Evolutionary conservation across 805 yeast genomes (phyloP).

Genomic region (Hanseniaspora occidentalis): DNA sequence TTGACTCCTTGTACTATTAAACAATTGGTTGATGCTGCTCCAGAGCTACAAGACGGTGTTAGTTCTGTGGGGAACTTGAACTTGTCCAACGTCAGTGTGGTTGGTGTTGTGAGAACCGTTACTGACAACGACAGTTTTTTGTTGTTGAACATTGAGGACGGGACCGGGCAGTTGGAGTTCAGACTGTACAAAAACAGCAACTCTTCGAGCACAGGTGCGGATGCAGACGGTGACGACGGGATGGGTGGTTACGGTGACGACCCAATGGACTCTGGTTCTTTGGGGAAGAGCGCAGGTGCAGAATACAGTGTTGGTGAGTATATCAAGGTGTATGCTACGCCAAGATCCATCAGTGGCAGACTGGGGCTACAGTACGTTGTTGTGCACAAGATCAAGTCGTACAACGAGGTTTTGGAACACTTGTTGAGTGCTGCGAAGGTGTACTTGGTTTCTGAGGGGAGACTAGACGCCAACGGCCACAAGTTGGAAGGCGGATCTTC

Average conservation of each 20-base stretch:
- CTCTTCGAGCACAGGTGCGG: slow-evolving; percentile 17
- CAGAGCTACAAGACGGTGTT: slow-evolving; percentile 53
- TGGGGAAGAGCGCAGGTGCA: slow-evolving; percentile 23
- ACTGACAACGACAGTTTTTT: slow-evolving; percentile 45
- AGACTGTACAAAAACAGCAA: slow-evolving; percentile 49
- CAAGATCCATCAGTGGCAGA: slow-evolving; percentile 44
- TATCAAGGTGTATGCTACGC: slow-evolving; percentile 44
- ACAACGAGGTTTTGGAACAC: slow-evolving; percentile 59
- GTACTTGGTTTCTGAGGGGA: slow-evolving; percentile 37
- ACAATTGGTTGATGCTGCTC: slow-evolving; percentile 51
- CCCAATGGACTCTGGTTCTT: slow-evolving; percentile 9
- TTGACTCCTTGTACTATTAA: slow-evolving; percentile 64
- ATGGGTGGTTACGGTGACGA: slow-evolving; percentile 5
- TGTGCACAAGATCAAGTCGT: slow-evolving; percentile 44
- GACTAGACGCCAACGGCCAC: neutral
- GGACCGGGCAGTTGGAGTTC: slow-evolving; percentile 56
- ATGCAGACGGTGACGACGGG: slow-evolving; percentile 18
- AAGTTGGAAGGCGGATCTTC: no score
- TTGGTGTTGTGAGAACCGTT: slow-evolving; percentile 60
- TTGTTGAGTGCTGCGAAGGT: slow-evolving; percentile 48
- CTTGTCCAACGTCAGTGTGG: slow-evolving; percentile 48
- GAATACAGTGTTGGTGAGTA: slow-evolving; percentile 38
- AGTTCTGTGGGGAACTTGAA: slow-evolving; percentile 48
- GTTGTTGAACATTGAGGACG: slow-evolving; percentile 57
- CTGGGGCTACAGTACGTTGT: slow-evolving; percentile 54